Conservation (phyloP, 345 rosid species). For the Lepidium didymum region DNA sequence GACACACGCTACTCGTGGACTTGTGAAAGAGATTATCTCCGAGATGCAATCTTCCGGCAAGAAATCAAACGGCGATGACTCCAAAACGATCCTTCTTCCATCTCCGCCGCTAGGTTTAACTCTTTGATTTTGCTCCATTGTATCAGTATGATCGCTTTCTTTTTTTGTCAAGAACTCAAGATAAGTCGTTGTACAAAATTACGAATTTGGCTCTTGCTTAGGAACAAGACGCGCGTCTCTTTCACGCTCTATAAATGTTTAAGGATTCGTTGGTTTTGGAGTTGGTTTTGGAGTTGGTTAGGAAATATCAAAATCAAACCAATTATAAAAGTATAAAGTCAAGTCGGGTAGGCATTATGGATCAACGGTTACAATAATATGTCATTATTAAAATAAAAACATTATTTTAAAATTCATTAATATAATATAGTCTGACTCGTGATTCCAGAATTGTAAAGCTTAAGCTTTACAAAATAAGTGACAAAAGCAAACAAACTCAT, state of each 20-base stretch:
- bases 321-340: not conserved
- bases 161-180: too few relatives aligned
- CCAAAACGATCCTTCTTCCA: too few relatives aligned
- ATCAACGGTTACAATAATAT: not conserved
- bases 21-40: conserved; percentile 33
- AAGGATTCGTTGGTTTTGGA: conserved; percentile 5
- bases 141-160: too few relatives aligned
- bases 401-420: not conserved
- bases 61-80: not conserved
- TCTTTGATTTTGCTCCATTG: too few relatives aligned
- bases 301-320: not conserved
- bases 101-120: too few relatives aligned
- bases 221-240: not conserved
- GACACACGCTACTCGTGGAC: conserved; percentile 37
- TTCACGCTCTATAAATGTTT: not conserved
- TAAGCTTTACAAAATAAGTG: not conserved
- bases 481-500: not conserved
- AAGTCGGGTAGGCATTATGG: conserved; percentile 18
- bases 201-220: not conserved
- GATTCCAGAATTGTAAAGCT: conserved; percentile 19
- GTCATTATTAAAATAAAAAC: not conserved
- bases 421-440: conserved; percentile 16
- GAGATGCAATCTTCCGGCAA: conserved; percentile 38
- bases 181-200: not conserved
- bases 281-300: conserved; percentile 12